Conservation (phyloP, 352 stramenopile genomes). For the Phytophthora hibernalis region DNA sequence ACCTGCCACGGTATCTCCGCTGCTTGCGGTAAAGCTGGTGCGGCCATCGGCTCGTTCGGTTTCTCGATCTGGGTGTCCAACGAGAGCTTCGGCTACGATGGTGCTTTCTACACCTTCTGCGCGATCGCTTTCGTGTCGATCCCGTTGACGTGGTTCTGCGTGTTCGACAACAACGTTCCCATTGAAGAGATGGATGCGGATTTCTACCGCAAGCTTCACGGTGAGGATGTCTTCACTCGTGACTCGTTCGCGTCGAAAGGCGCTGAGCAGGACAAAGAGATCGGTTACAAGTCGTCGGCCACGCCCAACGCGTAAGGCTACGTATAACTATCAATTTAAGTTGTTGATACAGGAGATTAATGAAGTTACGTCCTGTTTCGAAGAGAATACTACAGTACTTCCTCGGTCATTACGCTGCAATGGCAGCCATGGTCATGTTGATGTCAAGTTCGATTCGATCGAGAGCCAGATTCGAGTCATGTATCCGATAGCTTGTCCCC, state of each 20-base stretch:
- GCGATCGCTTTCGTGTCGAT: slow-evolving; percentile 71
- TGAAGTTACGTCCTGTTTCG: too few relatives aligned
- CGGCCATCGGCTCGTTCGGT: slow-evolving; percentile 20
- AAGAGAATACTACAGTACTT: too few relatives aligned
- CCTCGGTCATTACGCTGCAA: too few relatives aligned
- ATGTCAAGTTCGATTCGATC: neutral
- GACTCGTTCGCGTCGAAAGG: slow-evolving; percentile 25
- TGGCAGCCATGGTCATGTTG: neutral
- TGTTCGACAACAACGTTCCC: slow-evolving; percentile 55
- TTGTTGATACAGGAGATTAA: too few relatives aligned
- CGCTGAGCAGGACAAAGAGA: slow-evolving; percentile 17
- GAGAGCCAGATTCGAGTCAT: neutral
- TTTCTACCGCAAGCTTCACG: slow-evolving; percentile 44
- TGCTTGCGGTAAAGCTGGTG: slow-evolving; percentile 11
- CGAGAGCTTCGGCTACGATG: slow-evolving; percentile 18
- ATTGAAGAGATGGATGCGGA: slow-evolving; percentile 54
- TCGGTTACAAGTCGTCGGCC: neutral
- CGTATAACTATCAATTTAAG: too few relatives aligned
- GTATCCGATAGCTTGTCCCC: neutral
- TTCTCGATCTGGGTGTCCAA: slow-evolving; percentile 23
- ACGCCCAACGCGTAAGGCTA: slow-evolving; percentile 5
- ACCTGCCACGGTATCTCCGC: slow-evolving; percentile 80
- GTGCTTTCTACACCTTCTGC: slow-evolving; percentile 20
- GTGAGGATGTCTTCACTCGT: slow-evolving; percentile 24
- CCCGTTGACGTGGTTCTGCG: slow-evolving; percentile 57